phyloP scores from a whole-genome alignment of 257 asterid genomes.

The Eustoma russellianum region DNA sequence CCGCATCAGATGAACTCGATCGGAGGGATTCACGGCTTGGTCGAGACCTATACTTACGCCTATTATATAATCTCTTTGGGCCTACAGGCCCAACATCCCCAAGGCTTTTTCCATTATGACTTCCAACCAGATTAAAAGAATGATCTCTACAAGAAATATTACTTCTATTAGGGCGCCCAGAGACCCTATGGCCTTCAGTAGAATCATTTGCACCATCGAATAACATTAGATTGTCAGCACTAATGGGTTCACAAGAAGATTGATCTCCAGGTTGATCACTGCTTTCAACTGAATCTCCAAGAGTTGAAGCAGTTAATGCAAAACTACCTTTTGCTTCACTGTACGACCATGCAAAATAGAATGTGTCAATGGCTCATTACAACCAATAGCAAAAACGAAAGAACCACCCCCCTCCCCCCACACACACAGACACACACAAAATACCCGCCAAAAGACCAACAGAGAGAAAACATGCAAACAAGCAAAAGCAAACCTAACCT shows the following conservation, averaged over 20 bases:
- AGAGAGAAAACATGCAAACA: slow-evolving; percentile 4
- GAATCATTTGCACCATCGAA: slow-evolving; percentile 61
- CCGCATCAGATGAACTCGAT: slow-evolving; percentile 50
- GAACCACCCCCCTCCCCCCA: neutral
- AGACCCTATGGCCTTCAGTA: slow-evolving; percentile 46
- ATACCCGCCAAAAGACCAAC: no score
- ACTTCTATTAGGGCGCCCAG: slow-evolving; percentile 39
- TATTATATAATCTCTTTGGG: slow-evolving; percentile 64
- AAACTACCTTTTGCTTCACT: slow-evolving; percentile 87
- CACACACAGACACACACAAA: no score
- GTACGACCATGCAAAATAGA: slow-evolving; percentile 10
- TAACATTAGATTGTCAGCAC: slow-evolving; percentile 86
- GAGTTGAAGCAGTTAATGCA: slow-evolving; percentile 69
- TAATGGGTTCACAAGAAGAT: slow-evolving; percentile 57
- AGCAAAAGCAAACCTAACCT: slow-evolving; percentile 31
- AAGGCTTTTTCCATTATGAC: slow-evolving; percentile 32
- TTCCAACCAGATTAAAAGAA: slow-evolving; percentile 32
- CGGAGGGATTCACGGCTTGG: slow-evolving; percentile 58
- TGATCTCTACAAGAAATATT: slow-evolving; percentile 39
- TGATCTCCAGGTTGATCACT: slow-evolving; percentile 66
- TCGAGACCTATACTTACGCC: slow-evolving; percentile 55
- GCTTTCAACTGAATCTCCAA: slow-evolving; percentile 89
- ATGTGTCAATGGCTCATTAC: neutral
- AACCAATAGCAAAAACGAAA: neutral
- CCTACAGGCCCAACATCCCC: slow-evolving; percentile 50